These are phyloP conservation scores for Fusarium brevicatenulatum DNA, from an alignment of 2,329 filamentous ascomycete genomes.

Conservation along the genomic window DNA sequence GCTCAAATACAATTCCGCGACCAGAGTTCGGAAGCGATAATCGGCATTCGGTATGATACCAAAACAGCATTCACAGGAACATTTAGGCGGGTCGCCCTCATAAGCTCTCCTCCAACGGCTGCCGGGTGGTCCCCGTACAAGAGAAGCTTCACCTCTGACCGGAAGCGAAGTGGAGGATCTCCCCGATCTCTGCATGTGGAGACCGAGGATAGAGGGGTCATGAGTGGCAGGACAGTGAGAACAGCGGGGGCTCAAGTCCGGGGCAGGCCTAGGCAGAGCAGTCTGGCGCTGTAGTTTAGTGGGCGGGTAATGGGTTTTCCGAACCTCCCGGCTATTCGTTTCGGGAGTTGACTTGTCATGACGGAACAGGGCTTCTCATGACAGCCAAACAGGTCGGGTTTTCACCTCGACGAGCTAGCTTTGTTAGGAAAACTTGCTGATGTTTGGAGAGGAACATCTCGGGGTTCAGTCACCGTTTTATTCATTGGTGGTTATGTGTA, in stretches of 20 bases:
- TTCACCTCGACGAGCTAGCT: conserved; percentile 4
- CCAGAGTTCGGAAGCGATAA: conserved; percentile 38
- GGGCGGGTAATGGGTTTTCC: conserved; percentile 45
- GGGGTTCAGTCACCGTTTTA: conserved; percentile 34
- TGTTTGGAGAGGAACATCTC: conserved; percentile 1
- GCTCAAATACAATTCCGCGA: conserved; percentile 14
- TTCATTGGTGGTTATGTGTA: conserved; percentile 14
- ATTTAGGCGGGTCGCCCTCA: background rate
- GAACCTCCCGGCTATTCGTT: conserved; percentile 40
- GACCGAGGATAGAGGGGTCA: conserved; percentile 25
- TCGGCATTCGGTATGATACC: conserved; percentile 37
- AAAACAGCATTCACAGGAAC: background rate
- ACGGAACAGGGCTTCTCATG: conserved; percentile 22
- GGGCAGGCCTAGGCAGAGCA: background rate
- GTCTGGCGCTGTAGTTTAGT: conserved; percentile 14
- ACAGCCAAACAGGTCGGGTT: background rate
- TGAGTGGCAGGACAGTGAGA: conserved; percentile 11
- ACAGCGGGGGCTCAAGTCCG: conserved; percentile 41
- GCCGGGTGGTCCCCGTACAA: conserved; percentile 7
- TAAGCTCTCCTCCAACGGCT: conserved; percentile 15
- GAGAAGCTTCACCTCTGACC: background rate
- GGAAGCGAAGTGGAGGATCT: conserved; percentile 19
- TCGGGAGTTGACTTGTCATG: conserved; percentile 42
- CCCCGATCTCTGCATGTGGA: conserved; percentile 16
- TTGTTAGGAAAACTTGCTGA: conserved; percentile 4